phyloP scores from a whole-genome alignment of 306 rosid genomes.

The Gastrolobium bilobum region DNA sequence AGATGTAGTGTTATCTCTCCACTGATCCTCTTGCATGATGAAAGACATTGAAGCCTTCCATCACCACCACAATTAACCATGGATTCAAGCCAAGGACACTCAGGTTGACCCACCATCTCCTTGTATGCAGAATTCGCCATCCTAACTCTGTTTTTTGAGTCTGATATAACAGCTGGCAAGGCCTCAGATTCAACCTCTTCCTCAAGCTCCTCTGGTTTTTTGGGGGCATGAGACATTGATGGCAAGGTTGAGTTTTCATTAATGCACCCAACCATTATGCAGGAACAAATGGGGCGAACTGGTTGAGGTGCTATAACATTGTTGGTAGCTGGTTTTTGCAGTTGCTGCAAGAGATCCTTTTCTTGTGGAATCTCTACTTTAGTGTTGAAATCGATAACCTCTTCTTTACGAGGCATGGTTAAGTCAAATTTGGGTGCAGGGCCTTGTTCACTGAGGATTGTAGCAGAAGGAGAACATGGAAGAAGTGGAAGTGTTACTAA shows the following conservation, averaged over 20 bases:
- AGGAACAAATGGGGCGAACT: slow-evolving; percentile 81
- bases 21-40: slow-evolving; percentile 72
- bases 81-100: slow-evolving; percentile 82
- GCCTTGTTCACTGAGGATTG: background rate
- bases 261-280: slow-evolving; percentile 74
- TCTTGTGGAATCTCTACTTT: slow-evolving; percentile 68
- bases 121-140: slow-evolving; percentile 88
- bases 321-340: slow-evolving; percentile 52
- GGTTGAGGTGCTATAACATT: slow-evolving; percentile 80
- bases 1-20: slow-evolving; percentile 78
- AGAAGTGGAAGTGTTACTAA: slow-evolving; percentile 76
- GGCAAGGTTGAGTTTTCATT: slow-evolving; percentile 47
- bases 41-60: slow-evolving; percentile 47
- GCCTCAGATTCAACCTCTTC: slow-evolving; percentile 72
- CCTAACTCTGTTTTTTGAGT: slow-evolving; percentile 79
- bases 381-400: slow-evolving; percentile 60
- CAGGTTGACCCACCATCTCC: slow-evolving; percentile 93
- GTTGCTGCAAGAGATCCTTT: slow-evolving; percentile 70
- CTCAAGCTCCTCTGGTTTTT: slow-evolving; percentile 70
- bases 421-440: slow-evolving; percentile 47
- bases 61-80: slow-evolving; percentile 54
- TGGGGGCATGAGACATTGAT: slow-evolving; percentile 29
- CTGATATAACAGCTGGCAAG: slow-evolving; percentile 81
- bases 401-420: slow-evolving; percentile 39
- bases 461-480: slow-evolving; percentile 49